phyloP scores from a whole-genome alignment of 176 grass and related monocot genomes.

The Elaeis guineensis region DNA sequence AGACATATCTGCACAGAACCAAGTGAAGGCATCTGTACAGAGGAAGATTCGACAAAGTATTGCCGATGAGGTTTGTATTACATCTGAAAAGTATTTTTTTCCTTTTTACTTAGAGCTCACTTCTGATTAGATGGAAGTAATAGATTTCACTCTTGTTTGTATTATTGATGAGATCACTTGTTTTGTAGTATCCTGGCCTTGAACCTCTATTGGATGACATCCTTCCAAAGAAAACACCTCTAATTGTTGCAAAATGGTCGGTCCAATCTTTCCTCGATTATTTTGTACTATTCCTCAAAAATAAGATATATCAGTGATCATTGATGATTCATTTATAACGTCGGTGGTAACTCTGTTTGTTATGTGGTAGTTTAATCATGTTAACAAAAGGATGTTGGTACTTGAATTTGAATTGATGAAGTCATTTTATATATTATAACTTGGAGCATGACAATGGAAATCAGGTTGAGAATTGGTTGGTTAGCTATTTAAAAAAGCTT shows the following conservation, averaged over 20 bases:
- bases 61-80: constrained; percentile 56
- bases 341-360: too few relatives aligned
- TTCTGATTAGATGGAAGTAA: too few relatives aligned
- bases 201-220: constrained; percentile 87
- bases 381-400: too few relatives aligned
- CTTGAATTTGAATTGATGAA: too few relatives aligned
- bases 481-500: too few relatives aligned
- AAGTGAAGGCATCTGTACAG: constrained; percentile 92
- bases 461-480: too few relatives aligned
- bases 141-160: neutral
- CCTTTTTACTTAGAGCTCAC: too few relatives aligned
- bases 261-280: constrained; percentile 4
- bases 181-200: constrained; percentile 74
- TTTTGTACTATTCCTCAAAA: neutral
- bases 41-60: constrained; percentile 82
- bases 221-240: constrained; percentile 81
- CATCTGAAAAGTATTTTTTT: too few relatives aligned
- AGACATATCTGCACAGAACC: constrained; percentile 95
- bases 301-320: neutral
- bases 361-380: too few relatives aligned
- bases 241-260: constrained; percentile 91
- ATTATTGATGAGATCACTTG: constrained; percentile 13
- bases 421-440: too few relatives aligned
- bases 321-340: too few relatives aligned
- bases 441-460: too few relatives aligned